Evolutionary conservation across 177 flowering plant genomes (phyloP), one percentile per base, ranked within the genome.

Genomic region (Vitis hybrid): DNA sequence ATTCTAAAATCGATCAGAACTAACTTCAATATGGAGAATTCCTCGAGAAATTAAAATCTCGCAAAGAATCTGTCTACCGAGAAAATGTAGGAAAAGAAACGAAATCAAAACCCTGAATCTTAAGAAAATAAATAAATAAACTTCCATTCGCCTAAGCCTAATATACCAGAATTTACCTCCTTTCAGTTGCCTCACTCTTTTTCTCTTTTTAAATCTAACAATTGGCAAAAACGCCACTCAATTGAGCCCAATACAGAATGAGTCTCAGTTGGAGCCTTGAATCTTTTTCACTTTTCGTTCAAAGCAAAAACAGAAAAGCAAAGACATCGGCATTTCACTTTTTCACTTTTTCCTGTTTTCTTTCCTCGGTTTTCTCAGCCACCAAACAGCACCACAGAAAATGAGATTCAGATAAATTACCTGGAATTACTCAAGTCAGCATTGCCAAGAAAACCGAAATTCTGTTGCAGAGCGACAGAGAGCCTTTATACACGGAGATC

Each of bases 401-500:
- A 17, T 8, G 58, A 27, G 41, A 11, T 6, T 20, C 11, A 8
- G 64, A 11, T 48, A 27, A 48, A 63, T 69, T 58, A 73, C 73
- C 71, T 65, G 27, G 41, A 48, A 61, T 5, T 32, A 74, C 63
- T 74, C 75, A 72, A 61, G 58, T 7, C 54, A 51, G 55, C 71
- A 63, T 73, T 70, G 58, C 64, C 51, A 58, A 52, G n/a, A 67
- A 59, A 50, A 50, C 57, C 14, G 32, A 67, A 21, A 32, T 11
- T 50, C 3, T 53, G 2, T 17, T 32, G 53, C 14, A n/a, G 66
- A 41, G 63, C 4, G 61, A 60, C 46, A 68, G 54, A 9, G 72
- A 64, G 50, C n/a, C 0, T 65, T 66, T 35, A 13, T 15, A 65
- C 24, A 65, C 20, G n/a, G 68, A 66, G 71, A 67, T 63, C 57